Conservation (phyloP, 306 rosid species). For the Medicago lupulina region DNA sequence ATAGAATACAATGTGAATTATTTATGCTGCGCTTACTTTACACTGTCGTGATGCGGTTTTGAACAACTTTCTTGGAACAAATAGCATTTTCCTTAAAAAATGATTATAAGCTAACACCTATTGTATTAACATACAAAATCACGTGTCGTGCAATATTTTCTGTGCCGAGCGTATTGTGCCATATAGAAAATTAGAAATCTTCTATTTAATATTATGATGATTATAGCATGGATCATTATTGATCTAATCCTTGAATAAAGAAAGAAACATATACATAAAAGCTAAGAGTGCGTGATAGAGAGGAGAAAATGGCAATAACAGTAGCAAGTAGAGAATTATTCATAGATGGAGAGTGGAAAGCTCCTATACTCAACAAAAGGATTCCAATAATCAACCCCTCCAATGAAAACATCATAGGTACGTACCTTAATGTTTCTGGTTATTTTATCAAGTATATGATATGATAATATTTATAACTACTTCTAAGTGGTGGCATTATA, state of each 20-base stretch:
- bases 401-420: slow-evolving; percentile 73
- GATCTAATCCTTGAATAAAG: slow-evolving; percentile 1
- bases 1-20: too few relatives aligned
- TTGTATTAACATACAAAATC: too few relatives aligned
- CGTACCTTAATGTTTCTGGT: too few relatives aligned
- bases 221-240: not conserved
- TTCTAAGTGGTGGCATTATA: not conserved
- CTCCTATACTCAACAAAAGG: slow-evolving; percentile 67
- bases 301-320: slow-evolving; percentile 60
- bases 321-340: slow-evolving; percentile 66
- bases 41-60: too few relatives aligned
- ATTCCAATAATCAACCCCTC: slow-evolving; percentile 84
- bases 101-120: too few relatives aligned
- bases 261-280: not conserved
- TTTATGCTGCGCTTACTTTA: too few relatives aligned
- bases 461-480: not conserved
- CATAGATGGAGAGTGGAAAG: slow-evolving; percentile 85
- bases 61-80: too few relatives aligned
- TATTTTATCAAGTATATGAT: not conserved
- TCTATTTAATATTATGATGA: slow-evolving; percentile 1
- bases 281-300: not conserved
- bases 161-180: too few relatives aligned
- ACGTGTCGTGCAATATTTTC: too few relatives aligned
- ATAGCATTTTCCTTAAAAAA: too few relatives aligned
- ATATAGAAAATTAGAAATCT: too few relatives aligned